Percentiles rank a stretch among this genome's conserved stretches.
Conservation (phyloP, 148 eudicot species). For the Rheum nobile region DNA sequence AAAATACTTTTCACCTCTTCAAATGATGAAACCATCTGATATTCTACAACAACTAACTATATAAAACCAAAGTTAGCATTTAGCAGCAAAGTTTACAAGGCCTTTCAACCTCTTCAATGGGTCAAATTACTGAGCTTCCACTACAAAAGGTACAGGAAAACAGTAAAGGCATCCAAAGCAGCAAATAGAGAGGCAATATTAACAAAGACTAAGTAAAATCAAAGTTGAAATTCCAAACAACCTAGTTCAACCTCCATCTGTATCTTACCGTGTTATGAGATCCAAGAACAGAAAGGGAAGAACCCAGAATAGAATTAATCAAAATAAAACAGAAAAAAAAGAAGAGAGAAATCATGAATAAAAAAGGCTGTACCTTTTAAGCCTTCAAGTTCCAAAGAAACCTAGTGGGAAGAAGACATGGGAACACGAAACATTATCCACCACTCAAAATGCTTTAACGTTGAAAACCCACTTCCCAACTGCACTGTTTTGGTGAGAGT, state of each 20-base stretch:
- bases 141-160: neutral
- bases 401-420: neutral
- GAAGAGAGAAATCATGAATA: neutral
- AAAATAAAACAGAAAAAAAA: neutral
- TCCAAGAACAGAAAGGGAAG: neutral
- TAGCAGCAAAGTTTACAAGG: neutral
- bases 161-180: neutral
- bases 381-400: slow-evolving; percentile 8
- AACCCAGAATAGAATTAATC: neutral
- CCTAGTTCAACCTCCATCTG: neutral
- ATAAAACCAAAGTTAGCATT: neutral
- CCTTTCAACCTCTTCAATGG: neutral
- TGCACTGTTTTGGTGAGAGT: neutral
- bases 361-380: slow-evolving; percentile 6
- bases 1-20: neutral
- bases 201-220: neutral
- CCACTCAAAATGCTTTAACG: slow-evolving; percentile 5
- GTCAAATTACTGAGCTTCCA: neutral
- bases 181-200: neutral
- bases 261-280: neutral
- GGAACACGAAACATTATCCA: neutral
- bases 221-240: neutral
- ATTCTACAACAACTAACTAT: neutral
- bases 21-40: neutral
- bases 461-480: slow-evolving; percentile 7